Evolutionary conservation across 352 stramenopile species (phyloP), one percentile per base, ranked within the genome.

Genomic region (Pythium grandisporangium): DNA sequence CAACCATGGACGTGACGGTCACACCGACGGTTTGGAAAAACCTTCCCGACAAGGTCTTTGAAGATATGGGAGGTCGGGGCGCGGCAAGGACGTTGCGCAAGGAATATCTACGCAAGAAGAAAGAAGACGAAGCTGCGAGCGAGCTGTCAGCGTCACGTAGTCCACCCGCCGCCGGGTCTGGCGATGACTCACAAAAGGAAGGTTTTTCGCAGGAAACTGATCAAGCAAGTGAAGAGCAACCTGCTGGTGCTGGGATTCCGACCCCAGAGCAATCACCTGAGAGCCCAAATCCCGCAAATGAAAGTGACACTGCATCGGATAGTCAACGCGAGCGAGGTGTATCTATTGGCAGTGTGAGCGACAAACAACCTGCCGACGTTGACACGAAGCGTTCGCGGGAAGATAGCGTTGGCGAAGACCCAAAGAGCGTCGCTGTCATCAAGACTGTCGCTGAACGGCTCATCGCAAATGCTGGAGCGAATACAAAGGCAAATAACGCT

Each of bases 1-100:
- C 77, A 10, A 82, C 74, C 2, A 94, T 94, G 81, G 81, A 93
- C 47, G 77, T 92, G 42, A 68, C 74, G 27, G 78, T 94, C 42
- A 93, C 81, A n/a, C 72, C 81, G 7, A 60, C 84, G 27, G 52
- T 88, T 38, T 94, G 81, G 81, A 94, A 94, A 62, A 66, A 75
- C 26, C 53, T 94, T 34, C 81, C 81, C 5, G 81, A 94, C 10
- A 67, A 37, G 47, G 77, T 94, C 2, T 94, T 94, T 45, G 79
- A 92, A 54, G 79, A 91, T 11, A 72, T 94, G 60, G 81, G 81
- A n/a, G 81, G 79, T 6, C 66, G 77, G 12, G 43, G 56, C 33
- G 58, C 65, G 1, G 81, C 79, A 2, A 78, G 80, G 6, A 63
- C 58, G 8, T 19, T 63, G 13, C 79, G 81, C 48, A 70, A 75